Base-by-base conservation (phyloP, 202 grass and related monocot genomes). In the Bolboschoenoplectus hybrid region DNA sequence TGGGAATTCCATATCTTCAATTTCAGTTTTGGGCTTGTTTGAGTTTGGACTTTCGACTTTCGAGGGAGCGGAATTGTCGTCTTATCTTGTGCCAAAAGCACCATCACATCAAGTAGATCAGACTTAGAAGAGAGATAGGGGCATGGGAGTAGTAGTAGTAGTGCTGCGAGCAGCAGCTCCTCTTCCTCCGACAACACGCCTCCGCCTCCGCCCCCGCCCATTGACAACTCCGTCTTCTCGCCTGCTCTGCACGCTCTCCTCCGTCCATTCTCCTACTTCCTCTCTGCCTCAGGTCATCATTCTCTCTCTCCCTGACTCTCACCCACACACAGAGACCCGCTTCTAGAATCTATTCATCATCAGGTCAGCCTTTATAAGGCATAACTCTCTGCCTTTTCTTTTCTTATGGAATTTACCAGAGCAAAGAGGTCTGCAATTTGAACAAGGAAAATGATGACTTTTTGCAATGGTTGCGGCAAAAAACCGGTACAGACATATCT, bases 401-500 rank as follows among this genome's bases (percentile, higher is more conserved):
- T 84, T 10, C 82, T 84, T 71, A 20, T 55, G 47, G 67, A 84
- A 84, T 40, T 53, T 70, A 39, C 36, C 82, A 84, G 82, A 57
- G 12, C 32, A 84, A 69, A 55, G 63, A 91, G 82, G 74, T 49
- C 8, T 63, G 67, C 58, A 32, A 20, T 20, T 55, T 82, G 57
- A 81, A 45, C 13, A 76, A 89, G 1, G 81, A 89, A 76, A 45
- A n/a, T 47, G 20, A 55, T 50, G 80, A 34, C 14, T 93, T 97
- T 89, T 87, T 97, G 41, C 83, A 61, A 39, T 97, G 92, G 95
- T 87, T 94, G 80, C 84, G 63, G 82, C 60, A 72, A 26, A 94
- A 91, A 80, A 79, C 89, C 1, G 92, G 88, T 72, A 32, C 86
- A 83, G 58, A 66, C 51, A 84, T 97, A 81, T 94, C 95, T 6